Evolutionary conservation across 495 filamentous ascomycete genomes (phyloP), one percentile per base, ranked within the genome.

Genomic region (Margaritispora aquatica): DNA sequence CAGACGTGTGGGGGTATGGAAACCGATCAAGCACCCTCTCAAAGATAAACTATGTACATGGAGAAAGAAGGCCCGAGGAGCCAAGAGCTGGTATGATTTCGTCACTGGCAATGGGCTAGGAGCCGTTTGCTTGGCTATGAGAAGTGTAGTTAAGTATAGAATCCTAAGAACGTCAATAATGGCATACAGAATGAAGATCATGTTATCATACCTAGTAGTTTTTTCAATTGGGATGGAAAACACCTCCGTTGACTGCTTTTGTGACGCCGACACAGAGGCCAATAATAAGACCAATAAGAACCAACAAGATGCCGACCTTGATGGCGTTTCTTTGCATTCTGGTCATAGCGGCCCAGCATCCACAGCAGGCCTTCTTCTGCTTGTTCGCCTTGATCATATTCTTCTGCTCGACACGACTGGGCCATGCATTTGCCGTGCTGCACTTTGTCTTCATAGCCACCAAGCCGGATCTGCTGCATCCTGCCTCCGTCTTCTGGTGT

Each of bases 201-300:
- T n/a, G n/a, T n/a, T n/a, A 44, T 10, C 38, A 44, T 44, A 44
- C 38, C 38, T 44, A n/a, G n/a, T n/a, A n/a, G n/a, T 44, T 9
- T 44, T 9, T 17, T 44, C 38, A 44, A n/a, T 44, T 44, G 3
- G 38, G 38, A 17, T 44, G 38, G 38, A 44, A 44, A 17, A 44
- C 38, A 44, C 81, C 80, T 11, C 80, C 83, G 29, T 82, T 81
- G 1, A 86, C 84, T 1, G 80, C 80, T 22, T 72, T 75, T 1
- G 76, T 81, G 54, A 88, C 84, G 8, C 84, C 84, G 56, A 88
- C 63, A 21, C 83, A 83, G 47, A 88, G 74, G 1, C 78, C 84
- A 11, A 85, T 77, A 66, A 82, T 82, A 23, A 73, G 74, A 2
- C 78, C 84, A 15, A 86, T 67, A 2, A 82, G 72, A 24, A 85